These are phyloP conservation scores for Populus pruinosa DNA, from an alignment of 345 rosid species.

Conservation along the genomic window DNA sequence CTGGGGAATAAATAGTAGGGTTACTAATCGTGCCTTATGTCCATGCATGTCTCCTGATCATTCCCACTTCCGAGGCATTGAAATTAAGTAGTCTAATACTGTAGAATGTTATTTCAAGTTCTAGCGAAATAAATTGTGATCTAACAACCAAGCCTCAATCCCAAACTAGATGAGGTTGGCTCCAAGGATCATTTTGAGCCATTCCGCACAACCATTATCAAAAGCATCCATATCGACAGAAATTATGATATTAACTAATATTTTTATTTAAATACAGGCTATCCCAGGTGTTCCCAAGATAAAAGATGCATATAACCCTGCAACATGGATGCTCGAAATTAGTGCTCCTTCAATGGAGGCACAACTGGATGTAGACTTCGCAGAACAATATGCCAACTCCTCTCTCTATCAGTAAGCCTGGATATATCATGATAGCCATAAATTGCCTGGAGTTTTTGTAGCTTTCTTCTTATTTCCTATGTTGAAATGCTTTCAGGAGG, in stretches of 20 bases:
- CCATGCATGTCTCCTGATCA: not conserved
- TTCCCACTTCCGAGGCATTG: not conserved
- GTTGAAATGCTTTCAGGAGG: conserved; percentile 15
- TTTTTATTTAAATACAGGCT: conserved; percentile 36
- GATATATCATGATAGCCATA: not conserved
- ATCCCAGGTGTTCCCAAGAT: conserved; percentile 70
- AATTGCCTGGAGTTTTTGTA: not conserved
- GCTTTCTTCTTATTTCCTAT: not conserved
- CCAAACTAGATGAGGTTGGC: too few species aligned
- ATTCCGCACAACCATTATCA: too few species aligned
- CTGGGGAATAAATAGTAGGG: not conserved
- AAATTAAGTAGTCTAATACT: not conserved
- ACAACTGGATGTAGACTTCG: conserved; percentile 66
- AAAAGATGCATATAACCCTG: conserved; percentile 73
- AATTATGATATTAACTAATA: not conserved
- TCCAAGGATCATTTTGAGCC: not conserved
- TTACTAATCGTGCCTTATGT: not conserved
- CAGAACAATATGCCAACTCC: conserved; percentile 59
- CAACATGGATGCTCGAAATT: conserved; percentile 95
- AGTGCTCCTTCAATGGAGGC: conserved; percentile 60
- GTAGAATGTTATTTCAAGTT: too few species aligned
- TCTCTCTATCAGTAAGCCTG: conserved; percentile 58
- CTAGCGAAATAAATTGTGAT: too few species aligned
- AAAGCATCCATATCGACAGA: too few species aligned
- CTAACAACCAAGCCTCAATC: too few species aligned